Base-by-base conservation (phyloP, 805 yeast genomes). In the Candida morakotiae region DNA sequence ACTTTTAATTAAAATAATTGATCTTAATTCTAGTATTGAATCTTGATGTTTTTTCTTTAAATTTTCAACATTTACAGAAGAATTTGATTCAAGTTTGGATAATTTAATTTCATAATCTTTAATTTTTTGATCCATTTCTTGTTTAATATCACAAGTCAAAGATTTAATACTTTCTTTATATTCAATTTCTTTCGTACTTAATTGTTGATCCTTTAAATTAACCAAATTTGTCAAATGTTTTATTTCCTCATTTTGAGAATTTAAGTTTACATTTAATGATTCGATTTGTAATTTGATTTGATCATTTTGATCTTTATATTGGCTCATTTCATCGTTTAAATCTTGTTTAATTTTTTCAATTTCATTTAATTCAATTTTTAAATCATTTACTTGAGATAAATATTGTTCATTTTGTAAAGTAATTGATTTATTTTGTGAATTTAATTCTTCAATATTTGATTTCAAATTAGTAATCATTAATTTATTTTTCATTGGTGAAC, bases 191-290 rank as follows among this genome's bases (percentile, higher is more conserved):
- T 10, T 16, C 4, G 18, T 5, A 18, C 11, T 18, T 4, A 15
- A 3, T 21, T 32, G 15, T 17, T 22, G n/a, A 19, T 34, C 37
- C 16, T 34, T 34, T 2, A 34, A 4, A 6, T 9, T 26, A 16
- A 34, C 10, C 28, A 34, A 34, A 8, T 26, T 9, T 20, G 15
- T 14, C 26, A 37, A 37, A 13, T 33, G 27, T 11, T 18, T 18
- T 2, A 17, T 16, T 27, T 35, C 36, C 23, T 39, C 26, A n/a
- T 24, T 9, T 17, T 35, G 35, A 13, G 14, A n/a, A 10, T 14
- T 18, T 24, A 21, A 23, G 7, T 36, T 15, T 5, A n/a, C 8
- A 31, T 30, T 28, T 19, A 28, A 23, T 19, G 15, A 14, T 30
- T 20, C n/a, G 34, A 17, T 17, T 22, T 20, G 15, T 11, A 11